Percentiles rank a stretch among this genome's conserved stretches.
Evolutionary conservation across 1,139 yeast species (phyloP).

Genomic region (Scheffersomyces segobiensis): DNA sequence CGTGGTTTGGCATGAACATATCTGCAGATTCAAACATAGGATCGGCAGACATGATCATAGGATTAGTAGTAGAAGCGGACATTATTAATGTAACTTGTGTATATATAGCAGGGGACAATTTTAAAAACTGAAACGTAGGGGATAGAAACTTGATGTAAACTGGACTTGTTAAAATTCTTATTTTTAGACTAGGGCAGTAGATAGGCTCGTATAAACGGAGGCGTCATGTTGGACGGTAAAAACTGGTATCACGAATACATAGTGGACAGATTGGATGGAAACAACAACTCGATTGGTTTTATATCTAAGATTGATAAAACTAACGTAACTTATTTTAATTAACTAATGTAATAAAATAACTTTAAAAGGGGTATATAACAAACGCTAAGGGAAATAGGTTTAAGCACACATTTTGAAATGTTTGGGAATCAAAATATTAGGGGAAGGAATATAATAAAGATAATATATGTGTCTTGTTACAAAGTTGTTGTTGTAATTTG

Average conservation of each 20-base stretch:
- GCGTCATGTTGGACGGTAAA: slow-evolving; percentile 36
- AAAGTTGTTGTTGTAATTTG: slow-evolving; percentile 5
- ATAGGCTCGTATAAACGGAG: slow-evolving; percentile 9
- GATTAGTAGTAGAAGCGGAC: slow-evolving; percentile 25
- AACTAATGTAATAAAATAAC: slow-evolving; percentile 9
- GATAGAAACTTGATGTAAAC: slow-evolving; percentile 1
- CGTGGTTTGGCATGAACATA: slow-evolving; percentile 14
- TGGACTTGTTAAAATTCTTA: slow-evolving; percentile 3
- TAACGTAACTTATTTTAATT: slow-evolving; percentile 6
- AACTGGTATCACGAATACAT: slow-evolving; percentile 26
- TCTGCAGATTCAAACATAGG: slow-evolving; percentile 31
- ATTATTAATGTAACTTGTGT: slow-evolving; percentile 13
- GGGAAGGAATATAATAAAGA: slow-evolving; percentile 1
- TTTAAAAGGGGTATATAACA: slow-evolving; percentile 4
- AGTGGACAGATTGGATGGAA: slow-evolving; percentile 9
- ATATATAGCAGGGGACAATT: slow-evolving; percentile 3
- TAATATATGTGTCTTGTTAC: slow-evolving; percentile 1
- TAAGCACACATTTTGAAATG: slow-evolving; percentile 36
- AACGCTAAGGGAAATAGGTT: slow-evolving; percentile 17
- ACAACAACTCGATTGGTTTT: slow-evolving; percentile 11
- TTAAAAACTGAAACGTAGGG: slow-evolving; percentile 4
- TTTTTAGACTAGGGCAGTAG: slow-evolving; percentile 6
- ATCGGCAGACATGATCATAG: slow-evolving; percentile 29
- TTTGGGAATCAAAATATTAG: slow-evolving; percentile 8
- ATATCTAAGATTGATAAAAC: slow-evolving; percentile 3